Conservation (phyloP, 306 rosid genomes). For the Glycine soja region DNA sequence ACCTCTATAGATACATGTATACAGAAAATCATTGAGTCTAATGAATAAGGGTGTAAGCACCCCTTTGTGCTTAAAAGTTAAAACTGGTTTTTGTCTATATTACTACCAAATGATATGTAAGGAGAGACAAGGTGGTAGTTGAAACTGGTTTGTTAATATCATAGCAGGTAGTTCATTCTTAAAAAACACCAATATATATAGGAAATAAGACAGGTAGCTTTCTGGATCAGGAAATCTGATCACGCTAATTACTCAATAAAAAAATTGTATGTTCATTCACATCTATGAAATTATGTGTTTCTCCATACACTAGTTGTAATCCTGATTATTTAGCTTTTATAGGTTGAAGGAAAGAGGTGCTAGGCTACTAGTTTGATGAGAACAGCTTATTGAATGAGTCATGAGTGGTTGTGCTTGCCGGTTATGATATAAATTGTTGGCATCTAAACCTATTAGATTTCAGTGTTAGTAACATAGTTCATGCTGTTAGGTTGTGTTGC, state of each 20-base stretch:
- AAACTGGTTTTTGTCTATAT: constrained; percentile 21
- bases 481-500: constrained; percentile 14
- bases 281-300: neutral
- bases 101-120: constrained; percentile 1
- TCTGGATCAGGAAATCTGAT: constrained; percentile 8
- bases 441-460: neutral
- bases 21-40: neutral
- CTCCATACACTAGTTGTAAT: neutral
- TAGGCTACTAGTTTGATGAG: too few relatives aligned
- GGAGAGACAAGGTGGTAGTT: constrained; percentile 24
- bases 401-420: too few relatives aligned
- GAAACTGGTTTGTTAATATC: constrained; percentile 1
- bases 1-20: neutral
- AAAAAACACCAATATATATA: constrained; percentile 8
- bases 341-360: neutral
- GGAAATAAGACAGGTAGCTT: constrained; percentile 1
- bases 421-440: constrained; percentile 12
- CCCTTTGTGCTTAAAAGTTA: neutral
- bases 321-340: neutral
- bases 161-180: constrained; percentile 14
- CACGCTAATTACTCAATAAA: neutral
- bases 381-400: too few relatives aligned
- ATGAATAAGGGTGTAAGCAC: neutral
- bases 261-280: neutral
- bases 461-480: neutral